phyloP scores from a whole-genome alignment of 2,329 filamentous ascomycete species.

The Pleurostoma richardsiae region DNA sequence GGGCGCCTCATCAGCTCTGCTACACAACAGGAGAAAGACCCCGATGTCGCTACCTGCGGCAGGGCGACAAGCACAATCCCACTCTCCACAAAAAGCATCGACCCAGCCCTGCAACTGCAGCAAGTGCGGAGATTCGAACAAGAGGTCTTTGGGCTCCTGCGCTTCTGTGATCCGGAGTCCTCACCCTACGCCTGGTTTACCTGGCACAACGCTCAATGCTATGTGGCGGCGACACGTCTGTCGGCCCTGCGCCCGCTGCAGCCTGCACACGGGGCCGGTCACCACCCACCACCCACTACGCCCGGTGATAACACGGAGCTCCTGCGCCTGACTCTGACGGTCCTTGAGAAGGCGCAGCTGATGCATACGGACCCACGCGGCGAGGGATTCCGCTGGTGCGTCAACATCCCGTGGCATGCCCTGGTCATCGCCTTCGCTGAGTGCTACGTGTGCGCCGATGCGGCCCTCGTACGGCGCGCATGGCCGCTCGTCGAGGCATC shows the following conservation, averaged over 20 bases:
- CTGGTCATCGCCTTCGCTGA: constrained; percentile 20
- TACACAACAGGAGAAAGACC: neutral
- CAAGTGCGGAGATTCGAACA: constrained; percentile 13
- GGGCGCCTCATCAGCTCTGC: constrained; percentile 13
- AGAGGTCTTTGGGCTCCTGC: constrained; percentile 10
- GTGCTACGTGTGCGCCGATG: constrained; percentile 17
- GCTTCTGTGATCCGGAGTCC: constrained; percentile 21
- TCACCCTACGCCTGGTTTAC: constrained; percentile 21
- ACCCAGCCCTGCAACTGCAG: neutral
- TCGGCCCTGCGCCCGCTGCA: constrained; percentile 8
- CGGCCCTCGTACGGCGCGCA: constrained; percentile 8
- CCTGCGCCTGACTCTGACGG: constrained; percentile 8
- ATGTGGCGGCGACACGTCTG: constrained; percentile 14
- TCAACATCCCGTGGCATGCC: constrained; percentile 18
- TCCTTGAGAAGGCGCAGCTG: constrained; percentile 17
- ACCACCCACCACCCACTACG: neutral
- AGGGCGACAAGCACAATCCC: neutral
- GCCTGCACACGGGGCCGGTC: neutral
- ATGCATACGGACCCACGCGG: constrained; percentile 20
- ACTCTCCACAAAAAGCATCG: too few species aligned
- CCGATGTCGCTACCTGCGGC: neutral
- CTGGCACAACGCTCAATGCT: constrained; percentile 17
- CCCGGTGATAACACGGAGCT: constrained; percentile 4
- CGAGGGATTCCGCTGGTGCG: constrained; percentile 21
- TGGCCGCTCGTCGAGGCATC: constrained; percentile 20